Base-by-base conservation (phyloP, 805 yeast genomes). In the Candida namnaoensis region DNA sequence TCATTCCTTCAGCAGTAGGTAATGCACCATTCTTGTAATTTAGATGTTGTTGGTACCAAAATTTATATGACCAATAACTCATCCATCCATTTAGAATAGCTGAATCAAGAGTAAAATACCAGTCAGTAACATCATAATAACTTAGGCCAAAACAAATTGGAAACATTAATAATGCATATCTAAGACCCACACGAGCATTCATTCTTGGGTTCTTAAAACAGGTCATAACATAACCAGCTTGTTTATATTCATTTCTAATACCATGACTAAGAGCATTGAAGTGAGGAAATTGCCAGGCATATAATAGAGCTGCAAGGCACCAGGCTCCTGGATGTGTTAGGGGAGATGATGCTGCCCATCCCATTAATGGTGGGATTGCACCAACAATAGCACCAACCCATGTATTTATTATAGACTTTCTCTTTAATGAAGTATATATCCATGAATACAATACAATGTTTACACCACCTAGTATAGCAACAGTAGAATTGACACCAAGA, bases 361-460 rank as follows among this genome's bases (percentile, higher is more conserved):
- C 99, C 99, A 93, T 93, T 39, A 93, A 71, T 19, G 99, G 99
- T 0, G 99, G 99, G 38, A 93, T 85, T 0, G 97, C 99, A 5
- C 99, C 99, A 5, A 93, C 99, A n/a, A 93, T 60, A 0, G 99
- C 99, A 15, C 99, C 99, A 3, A 93, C 93, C 99, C 99, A 93
- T 1, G 99, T 93, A 61, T 93, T 93, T 35, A 85, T 59, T 40
- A 93, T 91, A 24, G 86, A 80, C 45, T 71, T 76, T 42, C 99
- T 73, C 57, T 93, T 93, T 58, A 93, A 65, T 0, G 96, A 82
- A 0, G 99, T 93, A 65, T 93, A 93, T 1, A 82, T 62, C 84
- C 98, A 90, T 1, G 95, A 80, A 56, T 93, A 93, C 10, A 93
- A 70, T 1, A 75, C 77, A 39, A 93, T 87, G 59, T 93, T 93